These are phyloP conservation scores for Neonectria hederae DNA, from an alignment of 2,329 filamentous ascomycete species.

Conservation along the genomic window DNA sequence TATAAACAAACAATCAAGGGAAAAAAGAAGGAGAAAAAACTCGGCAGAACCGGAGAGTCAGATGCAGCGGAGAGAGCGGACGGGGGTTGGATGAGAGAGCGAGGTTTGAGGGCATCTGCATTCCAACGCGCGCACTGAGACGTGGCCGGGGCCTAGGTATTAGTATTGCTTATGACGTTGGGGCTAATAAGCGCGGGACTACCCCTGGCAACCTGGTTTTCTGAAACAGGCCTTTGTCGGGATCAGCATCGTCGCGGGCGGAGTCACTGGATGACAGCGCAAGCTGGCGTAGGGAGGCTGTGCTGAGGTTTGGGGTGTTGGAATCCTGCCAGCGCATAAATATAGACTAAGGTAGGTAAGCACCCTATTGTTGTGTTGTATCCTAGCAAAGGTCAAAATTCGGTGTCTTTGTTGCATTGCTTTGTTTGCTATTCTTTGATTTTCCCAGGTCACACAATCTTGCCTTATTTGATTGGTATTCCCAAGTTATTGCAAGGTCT, in stretches of 20 bases:
- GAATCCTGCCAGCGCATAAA: slow-evolving; percentile 34
- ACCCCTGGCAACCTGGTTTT: slow-evolving; percentile 31
- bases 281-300: slow-evolving; percentile 36
- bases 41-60: background rate
- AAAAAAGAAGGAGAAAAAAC: background rate
- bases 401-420: background rate
- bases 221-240: slow-evolving; percentile 38
- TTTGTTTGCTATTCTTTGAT: background rate
- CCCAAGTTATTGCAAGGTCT: background rate
- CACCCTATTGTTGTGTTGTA: background rate
- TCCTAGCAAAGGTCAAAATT: background rate
- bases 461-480: no score
- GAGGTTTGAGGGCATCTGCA: slow-evolving; percentile 26
- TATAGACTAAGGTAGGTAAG: background rate
- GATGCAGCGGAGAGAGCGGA: background rate
- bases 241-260: slow-evolving; percentile 29
- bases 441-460: no score
- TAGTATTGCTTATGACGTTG: slow-evolving; percentile 39
- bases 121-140: slow-evolving; percentile 18
- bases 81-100: background rate
- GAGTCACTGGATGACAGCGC: slow-evolving; percentile 36
- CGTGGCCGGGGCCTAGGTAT: slow-evolving; percentile 18
- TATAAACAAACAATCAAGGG: background rate
- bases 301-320: slow-evolving; percentile 27
- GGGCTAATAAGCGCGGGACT: slow-evolving; percentile 35